A percentile compares a stretch with the other conserved stretches of the same genome.
Conservation (phyloP, 805 yeast genomes). For the Maudiozyma turicensis region DNA sequence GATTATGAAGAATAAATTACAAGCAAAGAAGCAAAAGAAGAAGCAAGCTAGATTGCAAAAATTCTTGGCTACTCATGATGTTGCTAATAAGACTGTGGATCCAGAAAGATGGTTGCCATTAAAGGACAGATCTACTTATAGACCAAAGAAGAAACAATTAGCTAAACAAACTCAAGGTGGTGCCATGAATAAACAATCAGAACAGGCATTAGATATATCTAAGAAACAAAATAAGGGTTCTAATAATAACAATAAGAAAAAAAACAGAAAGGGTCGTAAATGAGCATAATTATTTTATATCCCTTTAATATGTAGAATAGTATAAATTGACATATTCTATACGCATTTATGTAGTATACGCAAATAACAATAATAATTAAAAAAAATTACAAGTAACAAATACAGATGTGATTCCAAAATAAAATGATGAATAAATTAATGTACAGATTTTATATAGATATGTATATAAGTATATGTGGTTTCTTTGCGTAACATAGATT, state of each 20-base stretch:
- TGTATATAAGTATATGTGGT: not conserved
- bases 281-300: not conserved
- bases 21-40: slow-evolving; percentile 11
- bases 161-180: slow-evolving; percentile 57
- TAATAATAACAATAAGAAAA: slow-evolving; percentile 7
- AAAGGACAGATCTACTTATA: slow-evolving; percentile 76
- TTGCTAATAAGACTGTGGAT: slow-evolving; percentile 33
- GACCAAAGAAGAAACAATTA: slow-evolving; percentile 53
- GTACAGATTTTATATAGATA: not conserved
- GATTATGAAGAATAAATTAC: slow-evolving; percentile 27
- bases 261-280: slow-evolving; percentile 21
- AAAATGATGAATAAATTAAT: not conserved
- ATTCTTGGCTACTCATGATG: slow-evolving; percentile 13
- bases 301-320: not conserved
- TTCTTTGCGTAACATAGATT: not conserved
- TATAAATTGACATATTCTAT: not conserved
- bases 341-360: not conserved
- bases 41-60: slow-evolving; percentile 16
- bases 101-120: slow-evolving; percentile 88
- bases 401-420: not conserved
- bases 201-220: slow-evolving; percentile 25
- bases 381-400: not conserved
- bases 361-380: not conserved
- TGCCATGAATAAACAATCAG: slow-evolving; percentile 34
- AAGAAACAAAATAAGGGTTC: slow-evolving; percentile 12